phyloP scores from a whole-genome alignment of 2,329 filamentous ascomycete species.

The Stylonectria norvegica region DNA sequence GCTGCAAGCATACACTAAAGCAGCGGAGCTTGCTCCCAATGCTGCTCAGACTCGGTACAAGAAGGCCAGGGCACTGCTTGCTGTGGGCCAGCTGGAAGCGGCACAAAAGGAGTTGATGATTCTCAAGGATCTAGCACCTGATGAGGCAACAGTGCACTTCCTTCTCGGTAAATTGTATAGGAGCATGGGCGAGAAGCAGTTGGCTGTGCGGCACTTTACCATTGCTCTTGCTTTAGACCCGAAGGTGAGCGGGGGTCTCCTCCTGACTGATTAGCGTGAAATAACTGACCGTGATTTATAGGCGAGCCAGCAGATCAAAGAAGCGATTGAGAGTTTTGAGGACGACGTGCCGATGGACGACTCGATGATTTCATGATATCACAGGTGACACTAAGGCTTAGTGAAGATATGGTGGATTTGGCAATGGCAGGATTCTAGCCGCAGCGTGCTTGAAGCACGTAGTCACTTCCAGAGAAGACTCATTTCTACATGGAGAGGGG shows the following conservation, averaged over 20 bases:
- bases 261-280: neutral
- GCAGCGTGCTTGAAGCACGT: too few species aligned
- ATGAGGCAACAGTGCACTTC: slow-evolving; percentile 96
- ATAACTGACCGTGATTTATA: slow-evolving; percentile 35
- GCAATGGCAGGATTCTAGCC: too few species aligned
- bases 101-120: slow-evolving; percentile 80
- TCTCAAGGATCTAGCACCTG: slow-evolving; percentile 86
- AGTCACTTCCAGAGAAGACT: too few species aligned
- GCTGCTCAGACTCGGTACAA: slow-evolving; percentile 86
- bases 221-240: slow-evolving; percentile 93
- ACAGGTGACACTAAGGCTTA: slow-evolving; percentile 27
- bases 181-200: slow-evolving; percentile 65
- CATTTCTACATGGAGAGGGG: too few species aligned
- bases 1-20: slow-evolving; percentile 75
- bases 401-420: slow-evolving; percentile 14
- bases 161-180: slow-evolving; percentile 82
- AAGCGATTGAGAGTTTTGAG: slow-evolving; percentile 89
- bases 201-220: slow-evolving; percentile 90
- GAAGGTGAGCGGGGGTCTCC: slow-evolving; percentile 60
- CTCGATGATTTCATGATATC: slow-evolving; percentile 56
- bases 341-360: slow-evolving; percentile 70
- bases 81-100: slow-evolving; percentile 64
- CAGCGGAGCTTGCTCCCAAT: slow-evolving; percentile 75
- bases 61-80: slow-evolving; percentile 83
- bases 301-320: slow-evolving; percentile 93